Base-by-base conservation (phyloP, 192 early-diverging fungal genomes). In the Phycomyces blakesleeanus region DNA sequence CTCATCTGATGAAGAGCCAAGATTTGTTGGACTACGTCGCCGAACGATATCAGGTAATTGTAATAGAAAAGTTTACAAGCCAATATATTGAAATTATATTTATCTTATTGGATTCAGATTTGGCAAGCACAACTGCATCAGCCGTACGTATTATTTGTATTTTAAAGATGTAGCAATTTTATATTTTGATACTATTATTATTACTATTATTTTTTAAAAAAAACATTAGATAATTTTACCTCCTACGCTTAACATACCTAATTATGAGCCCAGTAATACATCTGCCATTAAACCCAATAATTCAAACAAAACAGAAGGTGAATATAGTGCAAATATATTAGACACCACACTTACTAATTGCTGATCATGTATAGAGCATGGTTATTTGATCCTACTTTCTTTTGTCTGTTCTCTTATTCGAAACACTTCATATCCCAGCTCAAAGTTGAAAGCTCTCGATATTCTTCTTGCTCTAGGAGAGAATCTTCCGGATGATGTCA, bases 361-460 rank as follows among this genome's bases (percentile, higher is more conserved):
- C 16, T 37, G 22, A 34, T 12, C 20, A 24, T 42, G 20, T 26
- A 3, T 70, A 85, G 74, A 81, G 21, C 88, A 90, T 53, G 87
- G 82, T n/a, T 83, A 83, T 8, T 69, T 91, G 26, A 82, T 93
- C 40, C 81, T 92, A 51, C 72, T 84, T 2, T 83, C 83, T 0
- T 72, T 88, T 14, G 65, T 93, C 15, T 92, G 85, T 61, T 83
- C 89, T 0, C 70, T 81, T 8, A 73, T 93, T 51, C 69, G 91
- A 51, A 93, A 93, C 47, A 79, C 82, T 2, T 71, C 80, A 10
- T 91, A 85, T 57, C 86, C 91, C 4, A 75, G 83, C 0, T 88
- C 91, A 25, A 87, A 85, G 56, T 61, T 93, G 20, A 77, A 81
- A 56, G 91, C 85, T 0, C 47, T 93, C 37, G 91, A 93, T 67